phyloP scores from a whole-genome alignment of 2,329 filamentous ascomycete genomes.

The Huntiella savannae region DNA sequence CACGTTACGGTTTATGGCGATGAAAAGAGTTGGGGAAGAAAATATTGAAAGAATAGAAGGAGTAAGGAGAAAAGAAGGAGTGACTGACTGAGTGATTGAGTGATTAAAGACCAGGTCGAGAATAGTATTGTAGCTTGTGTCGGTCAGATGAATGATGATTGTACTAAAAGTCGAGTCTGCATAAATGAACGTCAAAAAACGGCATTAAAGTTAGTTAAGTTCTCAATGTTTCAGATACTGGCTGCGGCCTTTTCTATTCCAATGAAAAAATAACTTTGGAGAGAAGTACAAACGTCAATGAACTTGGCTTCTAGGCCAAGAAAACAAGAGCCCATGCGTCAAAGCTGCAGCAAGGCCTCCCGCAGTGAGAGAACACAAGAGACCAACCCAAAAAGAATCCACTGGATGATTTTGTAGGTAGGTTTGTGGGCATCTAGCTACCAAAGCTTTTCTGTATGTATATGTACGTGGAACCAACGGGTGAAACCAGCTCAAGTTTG shows the following conservation, averaged over 20 bases:
- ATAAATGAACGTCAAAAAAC: neutral
- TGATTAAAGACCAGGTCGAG: neutral
- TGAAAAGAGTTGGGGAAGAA: neutral
- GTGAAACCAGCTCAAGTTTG: too few species aligned
- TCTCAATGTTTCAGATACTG: neutral
- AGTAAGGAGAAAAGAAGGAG: neutral
- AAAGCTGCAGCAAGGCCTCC: neutral
- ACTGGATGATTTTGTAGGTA: too few species aligned
- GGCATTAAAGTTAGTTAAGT: neutral
- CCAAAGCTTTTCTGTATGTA: too few species aligned
- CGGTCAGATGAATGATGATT: neutral
- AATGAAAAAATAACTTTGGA: neutral
- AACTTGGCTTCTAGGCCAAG: neutral
- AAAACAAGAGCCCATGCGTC: neutral
- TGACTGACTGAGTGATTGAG: neutral
- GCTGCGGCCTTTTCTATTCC: neutral
- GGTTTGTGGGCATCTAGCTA: too few species aligned
- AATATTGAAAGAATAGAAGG: neutral
- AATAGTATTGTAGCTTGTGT: neutral
- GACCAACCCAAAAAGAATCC: too few species aligned
- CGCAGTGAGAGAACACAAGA: too few species aligned
- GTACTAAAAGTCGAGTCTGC: neutral
- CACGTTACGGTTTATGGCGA: neutral
- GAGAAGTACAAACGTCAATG: neutral
- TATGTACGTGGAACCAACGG: too few species aligned